Evolutionary conservation across 805 yeast species (phyloP).

Genomic region (Pichia nanzhaoensis): DNA sequence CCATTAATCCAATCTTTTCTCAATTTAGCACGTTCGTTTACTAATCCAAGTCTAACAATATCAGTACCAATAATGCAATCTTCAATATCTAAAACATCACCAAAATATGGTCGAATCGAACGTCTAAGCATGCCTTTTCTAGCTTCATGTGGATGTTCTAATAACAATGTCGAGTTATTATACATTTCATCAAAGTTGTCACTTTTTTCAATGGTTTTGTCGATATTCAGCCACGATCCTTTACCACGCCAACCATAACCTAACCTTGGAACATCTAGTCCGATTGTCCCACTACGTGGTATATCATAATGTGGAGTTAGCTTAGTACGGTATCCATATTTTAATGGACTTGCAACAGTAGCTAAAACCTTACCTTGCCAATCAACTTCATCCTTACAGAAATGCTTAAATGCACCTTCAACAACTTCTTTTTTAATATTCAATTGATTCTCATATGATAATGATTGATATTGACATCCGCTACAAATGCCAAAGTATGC

Average conservation of each 20-base stretch:
- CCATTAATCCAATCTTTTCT: slow-evolving; percentile 29
- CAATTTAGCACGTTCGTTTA: slow-evolving; percentile 56
- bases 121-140: slow-evolving; percentile 11
- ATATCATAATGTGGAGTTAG: slow-evolving; percentile 84
- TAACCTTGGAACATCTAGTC: slow-evolving; percentile 47
- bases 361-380: slow-evolving; percentile 37
- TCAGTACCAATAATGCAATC: slow-evolving; percentile 87
- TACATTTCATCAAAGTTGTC: slow-evolving; percentile 1
- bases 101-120: slow-evolving; percentile 29
- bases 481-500: slow-evolving; percentile 88
- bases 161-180: slow-evolving; percentile 7
- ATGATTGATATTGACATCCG: slow-evolving; percentile 89
- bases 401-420: slow-evolving; percentile 70
- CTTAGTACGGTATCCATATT: slow-evolving; percentile 79
- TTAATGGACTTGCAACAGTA: slow-evolving; percentile 57
- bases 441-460: slow-evolving; percentile 68
- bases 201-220: neutral
- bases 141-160: slow-evolving; percentile 6
- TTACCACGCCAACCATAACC: slow-evolving; percentile 89
- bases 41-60: slow-evolving; percentile 67
- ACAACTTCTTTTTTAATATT: slow-evolving; percentile 68
- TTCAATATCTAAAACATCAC: slow-evolving; percentile 88
- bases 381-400: slow-evolving; percentile 33
- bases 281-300: slow-evolving; percentile 16
- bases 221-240: slow-evolving; percentile 42